Percentiles rank a stretch among this genome's conserved stretches.
phyloP scores from a whole-genome alignment of 1,139 yeast species.

The Meyerozyma elateridarum region DNA sequence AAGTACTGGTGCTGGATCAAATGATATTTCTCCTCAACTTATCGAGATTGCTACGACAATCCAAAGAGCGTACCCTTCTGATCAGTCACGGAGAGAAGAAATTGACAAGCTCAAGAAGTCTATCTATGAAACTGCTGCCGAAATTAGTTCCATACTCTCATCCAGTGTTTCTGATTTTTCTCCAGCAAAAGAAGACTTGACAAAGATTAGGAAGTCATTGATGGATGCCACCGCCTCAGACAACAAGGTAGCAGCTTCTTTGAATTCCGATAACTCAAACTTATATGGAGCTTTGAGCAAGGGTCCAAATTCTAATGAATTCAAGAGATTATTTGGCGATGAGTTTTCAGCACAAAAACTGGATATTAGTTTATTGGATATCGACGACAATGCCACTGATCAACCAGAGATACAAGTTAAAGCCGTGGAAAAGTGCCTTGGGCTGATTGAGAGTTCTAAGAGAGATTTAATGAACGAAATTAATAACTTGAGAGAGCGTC shows the following conservation, averaged over 20 bases:
- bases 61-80: slow-evolving; percentile 18
- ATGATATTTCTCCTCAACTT: slow-evolving; percentile 16
- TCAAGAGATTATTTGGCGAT: slow-evolving; percentile 23
- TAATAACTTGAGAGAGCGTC: slow-evolving; percentile 60
- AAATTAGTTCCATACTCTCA: slow-evolving; percentile 29
- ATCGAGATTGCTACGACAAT: slow-evolving; percentile 26
- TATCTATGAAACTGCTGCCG: slow-evolving; percentile 35
- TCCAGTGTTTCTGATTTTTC: slow-evolving; percentile 10
- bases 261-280: slow-evolving; percentile 22
- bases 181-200: slow-evolving; percentile 44
- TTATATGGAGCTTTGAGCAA: slow-evolving; percentile 28
- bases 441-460: too few relatives aligned
- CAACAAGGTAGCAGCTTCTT: slow-evolving; percentile 41
- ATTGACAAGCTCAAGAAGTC: slow-evolving; percentile 31
- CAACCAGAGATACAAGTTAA: slow-evolving; percentile 18
- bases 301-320: slow-evolving; percentile 31
- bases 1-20: slow-evolving; percentile 6
- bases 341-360: slow-evolving; percentile 10
- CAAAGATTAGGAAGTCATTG: slow-evolving; percentile 58
- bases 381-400: slow-evolving; percentile 42
- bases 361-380: slow-evolving; percentile 53
- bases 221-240: slow-evolving; percentile 70
- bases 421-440: slow-evolving; percentile 15
- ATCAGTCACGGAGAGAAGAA: slow-evolving; percentile 19
- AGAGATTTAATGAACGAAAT: too few relatives aligned